Evolutionary conservation across 2,329 filamentous ascomycete species (phyloP).

Genomic region (Pestalotiopsis sp.): DNA sequence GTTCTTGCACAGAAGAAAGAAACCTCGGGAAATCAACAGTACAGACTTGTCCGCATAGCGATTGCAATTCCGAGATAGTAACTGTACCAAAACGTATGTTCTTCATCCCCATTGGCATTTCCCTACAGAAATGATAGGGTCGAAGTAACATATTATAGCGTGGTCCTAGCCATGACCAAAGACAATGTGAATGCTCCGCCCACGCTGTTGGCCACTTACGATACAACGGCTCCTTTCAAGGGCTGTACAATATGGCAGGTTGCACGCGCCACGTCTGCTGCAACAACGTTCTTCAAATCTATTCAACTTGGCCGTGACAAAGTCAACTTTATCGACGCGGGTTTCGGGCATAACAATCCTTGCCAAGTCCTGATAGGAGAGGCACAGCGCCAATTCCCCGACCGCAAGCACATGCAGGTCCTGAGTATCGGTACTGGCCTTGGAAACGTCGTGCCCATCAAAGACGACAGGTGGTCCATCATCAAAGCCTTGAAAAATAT

Average conservation of each 20-base stretch:
- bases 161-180: slow-evolving; percentile 29
- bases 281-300: slow-evolving; percentile 30
- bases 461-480: background rate
- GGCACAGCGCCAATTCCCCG: slow-evolving; percentile 24
- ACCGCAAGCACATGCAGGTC: slow-evolving; percentile 12
- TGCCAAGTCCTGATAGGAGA: slow-evolving; percentile 28
- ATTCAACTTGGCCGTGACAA: slow-evolving; percentile 25
- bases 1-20: background rate
- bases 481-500: slow-evolving; percentile 18
- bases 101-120: background rate
- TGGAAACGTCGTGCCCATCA: slow-evolving; percentile 19
- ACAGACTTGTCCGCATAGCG: background rate
- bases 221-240: slow-evolving; percentile 17
- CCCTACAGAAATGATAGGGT: background rate
- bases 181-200: slow-evolving; percentile 25
- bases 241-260: slow-evolving; percentile 30
- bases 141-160: slow-evolving; percentile 15
- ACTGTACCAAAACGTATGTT: background rate
- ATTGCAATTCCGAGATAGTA: background rate
- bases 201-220: slow-evolving; percentile 28
- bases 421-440: slow-evolving; percentile 28
- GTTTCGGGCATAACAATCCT: slow-evolving; percentile 33
- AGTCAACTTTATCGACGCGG: slow-evolving; percentile 30
- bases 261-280: slow-evolving; percentile 29
- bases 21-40: background rate